Evolutionary conservation across 2,329 filamentous ascomycete genomes (phyloP).

Genomic region (Alternaria triticimaculans): DNA sequence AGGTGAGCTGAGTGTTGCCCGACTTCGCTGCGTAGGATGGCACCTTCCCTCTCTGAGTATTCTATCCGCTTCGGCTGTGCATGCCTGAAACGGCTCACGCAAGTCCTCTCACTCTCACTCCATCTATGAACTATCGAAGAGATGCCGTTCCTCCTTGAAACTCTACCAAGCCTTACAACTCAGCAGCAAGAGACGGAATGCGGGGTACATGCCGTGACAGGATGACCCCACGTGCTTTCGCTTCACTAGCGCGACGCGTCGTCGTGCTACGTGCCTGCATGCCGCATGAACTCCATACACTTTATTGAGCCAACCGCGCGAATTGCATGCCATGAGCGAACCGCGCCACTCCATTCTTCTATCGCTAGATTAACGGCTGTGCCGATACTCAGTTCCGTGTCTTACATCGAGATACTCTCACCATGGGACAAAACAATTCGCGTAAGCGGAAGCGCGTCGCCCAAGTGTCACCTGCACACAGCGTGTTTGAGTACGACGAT

Average conservation of each 20-base stretch:
- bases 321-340: background rate
- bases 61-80: conserved; percentile 1
- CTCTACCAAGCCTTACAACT: background rate
- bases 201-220: background rate
- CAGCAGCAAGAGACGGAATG: background rate
- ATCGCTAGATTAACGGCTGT: background rate
- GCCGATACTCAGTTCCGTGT: background rate
- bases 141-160: too few species aligned
- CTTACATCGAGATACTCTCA: background rate
- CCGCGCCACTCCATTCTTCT: too few species aligned
- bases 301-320: background rate
- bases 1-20: background rate
- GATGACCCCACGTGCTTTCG: conserved; percentile 7
- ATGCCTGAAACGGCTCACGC: background rate
- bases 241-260: background rate
- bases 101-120: background rate
- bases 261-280: background rate
- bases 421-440: background rate
- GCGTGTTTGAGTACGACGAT: background rate
- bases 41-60: conserved; percentile 7
- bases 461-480: background rate
- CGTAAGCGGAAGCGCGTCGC: conserved; percentile 13
- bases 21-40: background rate
- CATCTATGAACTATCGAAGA: too few species aligned
- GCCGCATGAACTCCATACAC: background rate